Evolutionary conservation across 495 filamentous ascomycete genomes (phyloP), one percentile per base, ranked within the genome.

Genomic region (Darksidea phi): DNA sequence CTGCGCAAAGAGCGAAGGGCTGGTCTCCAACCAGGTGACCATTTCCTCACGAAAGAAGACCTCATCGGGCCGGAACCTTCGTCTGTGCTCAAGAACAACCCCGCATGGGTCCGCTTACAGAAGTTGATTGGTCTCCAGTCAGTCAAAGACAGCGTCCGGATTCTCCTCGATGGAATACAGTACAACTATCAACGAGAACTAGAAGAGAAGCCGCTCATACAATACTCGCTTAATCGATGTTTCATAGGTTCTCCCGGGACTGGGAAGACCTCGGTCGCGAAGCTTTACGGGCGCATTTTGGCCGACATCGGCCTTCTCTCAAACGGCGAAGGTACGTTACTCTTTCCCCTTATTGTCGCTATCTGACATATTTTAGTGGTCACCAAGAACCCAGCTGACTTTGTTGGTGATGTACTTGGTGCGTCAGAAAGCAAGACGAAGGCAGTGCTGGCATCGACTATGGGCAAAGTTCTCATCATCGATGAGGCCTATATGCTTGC

Each of bases 241-340:
- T 90, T 91, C 50, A 70, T 88, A 2, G 88, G 88, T 1, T 79
- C 76, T 34, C 88, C 87, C 0, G 88, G 87, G 1, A 91, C 87
- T 0, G 88, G 89, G 0, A 93, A 91, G 66, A 91, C 88, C 0
- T 82, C 86, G 0, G 85, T 93, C 0, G 89, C 86, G 0, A 88
- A 88, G 69, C 68, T 91, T 1, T 93, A 74, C 58, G 71, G 69
- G 0, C 48, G 43, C 4, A 68, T 73, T 8, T 53, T 74, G 10
- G 71, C 65, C 20, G 69, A 73, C 45, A 48, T 74, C 42, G 71
- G 71, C 2, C n/a, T 73, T 0, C 67, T 73, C 10, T 73, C 71
- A 0, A 71, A 60, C 34, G 67, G 67, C 1, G 71, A 74, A 50
- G 61, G 54, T 49, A 43, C 34, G 36, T 54, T 32, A 5, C 8